Base-by-base conservation (phyloP, 176 grass and related monocot species). In the Themeda triandra region DNA sequence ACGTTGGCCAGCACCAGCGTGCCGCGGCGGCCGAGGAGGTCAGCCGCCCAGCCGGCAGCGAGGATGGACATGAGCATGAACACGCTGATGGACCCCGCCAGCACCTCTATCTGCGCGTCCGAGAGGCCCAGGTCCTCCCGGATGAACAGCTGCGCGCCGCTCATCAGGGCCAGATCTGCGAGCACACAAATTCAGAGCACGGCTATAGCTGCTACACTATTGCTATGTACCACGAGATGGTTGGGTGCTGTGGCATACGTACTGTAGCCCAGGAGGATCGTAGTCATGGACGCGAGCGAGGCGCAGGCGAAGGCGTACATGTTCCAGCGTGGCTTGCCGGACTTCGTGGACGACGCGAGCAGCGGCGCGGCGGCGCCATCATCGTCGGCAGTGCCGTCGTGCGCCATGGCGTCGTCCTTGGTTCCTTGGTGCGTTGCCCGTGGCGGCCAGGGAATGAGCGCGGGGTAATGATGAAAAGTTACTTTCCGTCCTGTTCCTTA, bases 41-140 rank as follows among this genome's bases (percentile, higher is more conserved):
- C 81, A n/a, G 85, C 77, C 8, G 63, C 83, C 70, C 89, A 85
- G n/a, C 82, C 86, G 3, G 90, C 89, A 91, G n/a, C n/a, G n/a
- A n/a, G n/a, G n/a, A n/a, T n/a, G n/a, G n/a, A n/a, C n/a, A n/a
- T n/a, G n/a, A n/a, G 82, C 66, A 76, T 85, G 68, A 76, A 88
- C 2, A 85, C 9, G 70, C 85, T 88, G 23, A 91, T 78, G 18
- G 87, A 88, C 1, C 89, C 90, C 0, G 63, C 8, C 2, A 91
- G 85, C 42, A 88, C 87, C 86, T 88, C 89, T 23, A 88, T 28
- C 75, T 91, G 11, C 1, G n/a, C 68, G 76, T 91, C 81, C 0
- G 67, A n/a, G n/a, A n/a, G n/a, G n/a, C n/a, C n/a, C n/a, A n/a
- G n/a, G n/a, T n/a, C n/a, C n/a, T n/a, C n/a, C n/a, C n/a, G n/a